Evolutionary conservation across 176 grass and related monocot genomes (phyloP), one percentile per base, ranked within the genome.

Genomic region (Avena insularis): DNA sequence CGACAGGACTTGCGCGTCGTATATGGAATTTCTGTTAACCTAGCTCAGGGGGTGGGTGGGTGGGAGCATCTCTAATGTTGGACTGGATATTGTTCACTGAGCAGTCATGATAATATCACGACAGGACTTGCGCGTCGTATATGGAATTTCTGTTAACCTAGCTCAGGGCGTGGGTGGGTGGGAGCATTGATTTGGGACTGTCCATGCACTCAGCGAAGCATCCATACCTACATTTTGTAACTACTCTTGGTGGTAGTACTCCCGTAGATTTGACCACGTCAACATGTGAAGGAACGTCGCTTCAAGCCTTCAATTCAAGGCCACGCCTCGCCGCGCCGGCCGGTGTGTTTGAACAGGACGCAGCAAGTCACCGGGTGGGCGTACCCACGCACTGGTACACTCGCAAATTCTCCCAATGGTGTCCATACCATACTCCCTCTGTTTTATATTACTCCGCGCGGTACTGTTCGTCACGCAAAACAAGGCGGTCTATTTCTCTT

Each of bases 251-350:
- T 29, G 2, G 29, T 29, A 29, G 4, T 33, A 8, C 71, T 57
- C 16, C n/a, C 5, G 77, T 27, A 1, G 83, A 82, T 81, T 90
- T 70, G 83, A 90, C 88, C 71, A 86, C 83, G 79, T 77, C 19
- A 51, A 82, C 70, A 51, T 6, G 2, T 2, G 9, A 9, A 78
- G 23, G 71, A 59, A 76, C 38, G 68, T 90, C 78, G 71, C 83
- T 70, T 82, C 60, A 69, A 17, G 55, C 11, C 8, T 51, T 25
- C 12, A 0, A 31, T 51, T 25, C 12, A 0, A 31, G 25, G 11
- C 61, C 11, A 89, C 38, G 38, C 38, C 29, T 29, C 40, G 40
- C 40, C 40, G 6, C 49, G 62, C 17, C 25, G 36, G 29, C 29
- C 29, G 36, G 69, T 12, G 83, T 62, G 69, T 82, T 43, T 77